Base-by-base conservation (phyloP, 352 stramenopile genomes). In the Globisporangium cederbergense region DNA sequence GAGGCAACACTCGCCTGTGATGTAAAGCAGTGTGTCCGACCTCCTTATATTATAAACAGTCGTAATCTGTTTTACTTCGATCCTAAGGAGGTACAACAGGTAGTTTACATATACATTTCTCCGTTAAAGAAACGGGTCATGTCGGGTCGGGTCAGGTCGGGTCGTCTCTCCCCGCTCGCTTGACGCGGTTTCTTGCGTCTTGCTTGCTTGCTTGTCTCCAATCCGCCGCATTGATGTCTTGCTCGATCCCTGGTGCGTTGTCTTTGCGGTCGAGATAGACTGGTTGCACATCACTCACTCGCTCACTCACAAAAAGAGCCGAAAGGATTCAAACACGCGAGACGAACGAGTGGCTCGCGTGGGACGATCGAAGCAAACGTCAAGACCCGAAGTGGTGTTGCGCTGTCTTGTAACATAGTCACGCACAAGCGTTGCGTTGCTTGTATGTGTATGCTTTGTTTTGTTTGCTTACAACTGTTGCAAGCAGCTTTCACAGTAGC, bases 361-460 rank as follows among this genome's bases (percentile, higher is more conserved):
- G 42, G 42, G 42, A 47, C 16, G 16, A 47, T 47, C 14, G 3
- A 4, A 45, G 3, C 40, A 45, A 45, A 18, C 10, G 11, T 6
- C 42, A 47, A 47, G 42, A 22, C 42, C 18, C 18, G n/a, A 14
- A 30, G 45, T 36, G 32, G 13, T 58, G 52, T 58, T 58, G 51
- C 52, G 32, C 52, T 45, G 52, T 58, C 18, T 30, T 58, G 52
- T 58, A 45, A 58, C 52, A 58, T n/a, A 58, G 52, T 58, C 52
- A 58, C 52, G 52, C 28, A 25, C 2, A 42, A 42, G 16, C 28
- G 40, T 45, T n/a, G 36, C 11, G 36, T 40, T 40, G 36, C 36
- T 40, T 40, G 36, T 49, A n/a, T 25, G 43, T 45, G 40, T 25
- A 25, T 25, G 22, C 22, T 18, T 45, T 16, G 11, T 45, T 45